Evolutionary conservation across 1,139 yeast species (phyloP).

Genomic region (Fermentozyma sake): DNA sequence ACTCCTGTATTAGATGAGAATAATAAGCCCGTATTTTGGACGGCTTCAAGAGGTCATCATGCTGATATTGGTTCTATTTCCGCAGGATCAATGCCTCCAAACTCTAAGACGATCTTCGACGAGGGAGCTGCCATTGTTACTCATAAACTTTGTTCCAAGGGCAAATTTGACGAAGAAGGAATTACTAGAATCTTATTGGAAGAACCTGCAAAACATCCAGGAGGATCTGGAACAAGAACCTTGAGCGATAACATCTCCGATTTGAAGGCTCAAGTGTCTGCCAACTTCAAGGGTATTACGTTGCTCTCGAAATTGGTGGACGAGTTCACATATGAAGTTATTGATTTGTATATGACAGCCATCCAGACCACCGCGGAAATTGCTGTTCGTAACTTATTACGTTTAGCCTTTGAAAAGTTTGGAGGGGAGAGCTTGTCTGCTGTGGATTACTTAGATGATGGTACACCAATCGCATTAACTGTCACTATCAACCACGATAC

Average conservation of each 20-base stretch:
- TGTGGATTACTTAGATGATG: constrained; percentile 41
- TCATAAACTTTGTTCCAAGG: constrained; percentile 33
- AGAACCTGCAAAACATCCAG: constrained; percentile 43
- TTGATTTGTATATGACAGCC: constrained; percentile 39
- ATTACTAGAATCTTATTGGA: constrained; percentile 33
- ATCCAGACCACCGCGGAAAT: constrained; percentile 41
- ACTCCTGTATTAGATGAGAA: constrained; percentile 46
- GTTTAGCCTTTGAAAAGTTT: constrained; percentile 32
- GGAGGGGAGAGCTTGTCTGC: constrained; percentile 33
- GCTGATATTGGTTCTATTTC: constrained; percentile 46
- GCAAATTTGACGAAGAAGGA: constrained; percentile 39
- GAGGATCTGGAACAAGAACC: constrained; percentile 44
- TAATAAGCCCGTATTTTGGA: constrained; percentile 38
- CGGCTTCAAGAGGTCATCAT: constrained; percentile 46
- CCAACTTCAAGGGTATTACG: constrained; percentile 39
- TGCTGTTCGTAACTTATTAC: constrained; percentile 36
- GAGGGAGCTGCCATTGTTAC: constrained; percentile 44
- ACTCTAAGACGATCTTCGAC: constrained; percentile 39
- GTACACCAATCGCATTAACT: constrained; percentile 36
- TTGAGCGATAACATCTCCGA: constrained; percentile 40
- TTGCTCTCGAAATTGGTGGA: constrained; percentile 27
- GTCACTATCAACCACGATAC: constrained; percentile 30
- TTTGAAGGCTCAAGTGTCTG: constrained; percentile 42
- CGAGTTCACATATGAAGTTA: constrained; percentile 30
- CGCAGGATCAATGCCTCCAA: constrained; percentile 47